phyloP scores from a whole-genome alignment of 2,329 filamentous ascomycete genomes.

The Nakataea oryzae region DNA sequence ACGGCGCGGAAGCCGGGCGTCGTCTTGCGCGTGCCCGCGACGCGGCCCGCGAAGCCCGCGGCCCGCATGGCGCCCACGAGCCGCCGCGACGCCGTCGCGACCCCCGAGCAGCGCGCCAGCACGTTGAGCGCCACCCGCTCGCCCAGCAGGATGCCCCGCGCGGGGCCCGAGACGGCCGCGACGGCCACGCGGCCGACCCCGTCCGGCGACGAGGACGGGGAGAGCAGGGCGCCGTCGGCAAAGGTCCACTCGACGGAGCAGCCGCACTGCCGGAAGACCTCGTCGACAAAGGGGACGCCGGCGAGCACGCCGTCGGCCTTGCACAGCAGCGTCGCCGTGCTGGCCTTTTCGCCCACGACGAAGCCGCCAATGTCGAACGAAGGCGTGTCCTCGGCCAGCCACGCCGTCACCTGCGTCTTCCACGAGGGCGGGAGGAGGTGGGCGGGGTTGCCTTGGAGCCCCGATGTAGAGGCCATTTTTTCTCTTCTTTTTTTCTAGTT shows the following conservation, averaged over 20 bases:
- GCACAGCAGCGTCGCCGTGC: constrained; percentile 56
- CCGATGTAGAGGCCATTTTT: background rate
- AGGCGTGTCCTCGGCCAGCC: constrained; percentile 93
- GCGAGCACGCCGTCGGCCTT: constrained; percentile 75
- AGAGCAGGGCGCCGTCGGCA: constrained; percentile 61
- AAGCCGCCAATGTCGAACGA: constrained; percentile 97
- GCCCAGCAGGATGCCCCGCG: constrained; percentile 70
- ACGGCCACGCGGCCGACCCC: constrained; percentile 33
- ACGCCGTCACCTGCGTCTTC: constrained; percentile 68
- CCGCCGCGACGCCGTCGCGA: constrained; percentile 59
- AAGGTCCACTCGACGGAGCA: constrained; percentile 89
- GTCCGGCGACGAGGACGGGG: constrained; percentile 25
- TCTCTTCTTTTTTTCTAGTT: too few relatives aligned
- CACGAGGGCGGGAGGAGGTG: constrained; percentile 79
- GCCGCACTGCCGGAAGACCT: constrained; percentile 81
- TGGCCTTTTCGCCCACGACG: constrained; percentile 67
- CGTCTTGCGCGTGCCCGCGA: constrained; percentile 95
- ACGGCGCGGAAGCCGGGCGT: constrained; percentile 92
- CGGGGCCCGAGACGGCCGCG: constrained; percentile 79
- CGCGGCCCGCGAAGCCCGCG: constrained; percentile 67
- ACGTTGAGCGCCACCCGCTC: constrained; percentile 90
- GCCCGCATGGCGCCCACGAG: constrained; percentile 45
- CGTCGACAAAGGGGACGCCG: constrained; percentile 88
- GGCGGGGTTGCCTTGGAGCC: constrained; percentile 27
- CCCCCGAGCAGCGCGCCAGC: constrained; percentile 80